Base-by-base conservation (phyloP, 257 asterid species). In the Vinca minor region DNA sequence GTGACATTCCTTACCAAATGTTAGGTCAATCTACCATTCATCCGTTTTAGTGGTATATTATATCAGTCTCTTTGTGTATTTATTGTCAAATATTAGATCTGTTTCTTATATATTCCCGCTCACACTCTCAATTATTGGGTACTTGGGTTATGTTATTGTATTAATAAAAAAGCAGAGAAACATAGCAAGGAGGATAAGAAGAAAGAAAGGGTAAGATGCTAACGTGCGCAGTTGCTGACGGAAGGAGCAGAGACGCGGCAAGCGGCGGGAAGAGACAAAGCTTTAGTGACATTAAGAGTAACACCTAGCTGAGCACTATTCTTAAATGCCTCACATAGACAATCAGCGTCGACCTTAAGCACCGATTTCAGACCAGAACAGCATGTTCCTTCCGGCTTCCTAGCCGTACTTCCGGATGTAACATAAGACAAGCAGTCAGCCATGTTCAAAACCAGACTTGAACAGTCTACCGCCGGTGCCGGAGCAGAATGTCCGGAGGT, bases 221-320 rank as follows among this genome's bases (percentile, higher is more conserved):
- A 59, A 91, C 98, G 18, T 68, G 83, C 94, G 54, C 98, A 91
- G 76, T 73, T 79, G 78, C 78, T 70, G 41, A 86, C 74, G 7
- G 94, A 74, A 59, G 94, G 94, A 71, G 91, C 84, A 17, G 91
- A 75, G 48, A 88, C 83, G 58, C 80, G 87, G 79, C 98, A 91
- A 57, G 96, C 94, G 38, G 91, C 69, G 20, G 98, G 98, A 11
- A 91, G 89, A 39, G 81, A 36, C 67, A 84, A 26, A 9, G 96
- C 98, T 62, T 88, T 88, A 62, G 91, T 74, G 50, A 91, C 75
- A 66, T 91, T 85, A 11, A 91, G 82, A 12, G 87, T 73, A 15
- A 88, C 73, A 2, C 96, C 98, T 44, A 91, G 66, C 73, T 88
- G 95, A 3, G 91, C 95, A 71, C 96, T 88, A 78, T 85, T 88